These are phyloP conservation scores for Salvia sclarea DNA, from an alignment of 305 asterid species.

Conservation along the genomic window DNA sequence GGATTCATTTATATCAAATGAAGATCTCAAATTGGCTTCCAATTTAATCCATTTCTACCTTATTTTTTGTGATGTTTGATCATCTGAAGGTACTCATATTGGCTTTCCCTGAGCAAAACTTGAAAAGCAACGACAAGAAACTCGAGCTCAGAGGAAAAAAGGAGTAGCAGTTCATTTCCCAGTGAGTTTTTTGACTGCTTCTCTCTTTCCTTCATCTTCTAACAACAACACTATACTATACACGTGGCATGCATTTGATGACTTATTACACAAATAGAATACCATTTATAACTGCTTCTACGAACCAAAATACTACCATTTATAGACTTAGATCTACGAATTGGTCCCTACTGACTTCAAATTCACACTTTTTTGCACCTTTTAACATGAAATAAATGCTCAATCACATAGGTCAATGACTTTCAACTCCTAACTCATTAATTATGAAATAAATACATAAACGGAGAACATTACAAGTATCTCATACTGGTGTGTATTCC, in stretches of 20 bases:
- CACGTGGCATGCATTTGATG: not conserved
- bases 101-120: constrained; percentile 22
- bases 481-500: not conserved
- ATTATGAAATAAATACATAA: not conserved
- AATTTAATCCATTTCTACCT: not conserved
- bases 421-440: not conserved
- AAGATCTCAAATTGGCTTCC: not conserved
- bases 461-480: not conserved
- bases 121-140: not conserved
- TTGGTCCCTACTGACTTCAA: not conserved
- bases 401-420: not conserved
- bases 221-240: not conserved
- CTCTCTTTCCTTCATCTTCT: not conserved
- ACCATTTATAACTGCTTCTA: not conserved
- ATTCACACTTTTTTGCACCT: not conserved
- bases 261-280: not conserved
- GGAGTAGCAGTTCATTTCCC: constrained; percentile 9
- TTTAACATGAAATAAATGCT: not conserved
- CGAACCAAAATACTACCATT: not conserved
- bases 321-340: not conserved
- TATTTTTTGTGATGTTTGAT: not conserved
- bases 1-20: not conserved
- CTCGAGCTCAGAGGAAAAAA: constrained; percentile 3
- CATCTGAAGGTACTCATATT: constrained; percentile 24
- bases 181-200: constrained; percentile 5